Base-by-base conservation (phyloP, 768 basidiomycete genomes). In the Mrakia blollopis region DNA sequence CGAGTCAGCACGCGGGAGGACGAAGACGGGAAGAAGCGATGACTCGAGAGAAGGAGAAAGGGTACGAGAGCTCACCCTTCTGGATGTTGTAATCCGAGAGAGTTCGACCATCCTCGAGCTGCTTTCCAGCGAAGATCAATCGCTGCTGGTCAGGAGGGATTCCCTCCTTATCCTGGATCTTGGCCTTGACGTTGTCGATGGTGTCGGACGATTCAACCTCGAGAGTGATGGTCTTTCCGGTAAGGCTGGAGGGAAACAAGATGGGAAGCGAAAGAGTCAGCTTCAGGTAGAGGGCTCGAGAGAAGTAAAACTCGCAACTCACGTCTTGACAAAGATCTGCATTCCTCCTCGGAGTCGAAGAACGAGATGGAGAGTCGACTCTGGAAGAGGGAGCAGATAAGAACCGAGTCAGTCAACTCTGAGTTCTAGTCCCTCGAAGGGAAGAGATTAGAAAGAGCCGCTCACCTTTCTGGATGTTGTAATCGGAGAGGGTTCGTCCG, bases 111-210 rank as follows among this genome's bases (percentile, higher is more conserved):
- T 94, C 93, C 80, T 95, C 93, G 16, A 95, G 86, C 83, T 95
- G 93, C 85, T 95, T 94, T 47, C 93, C 93, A 41, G 93, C 93
- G 80, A 94, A 94, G 83, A 94, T 94, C 10, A 94, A 87, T 62
- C 92, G 91, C 81, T 94, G 92, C 82, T 93, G 92, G 80, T 94
- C 93, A 5, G 93, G 93, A 78, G 93, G 94, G 80, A 96, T 97
- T 50, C 81, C 82, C 77, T 83, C 82, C 82, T 84, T 84, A 78
- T 83, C 82, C 79, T 83, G 82, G 75, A 82, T 82, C 81, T 86
- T 86, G 79, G 81, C 81, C 81, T 85, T 85, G 81, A 85, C 84
- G 72, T 85, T 85, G 82, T 86, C 85, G 83, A 86, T 85, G 44
- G 86, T 86, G 83, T 86, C 85, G 39, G 84, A 84, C 35, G 85